A percentile compares a stretch with the other conserved stretches of the same genome.
phyloP scores from a whole-genome alignment of 306 rosid species.

The Cucumis melo region DNA sequence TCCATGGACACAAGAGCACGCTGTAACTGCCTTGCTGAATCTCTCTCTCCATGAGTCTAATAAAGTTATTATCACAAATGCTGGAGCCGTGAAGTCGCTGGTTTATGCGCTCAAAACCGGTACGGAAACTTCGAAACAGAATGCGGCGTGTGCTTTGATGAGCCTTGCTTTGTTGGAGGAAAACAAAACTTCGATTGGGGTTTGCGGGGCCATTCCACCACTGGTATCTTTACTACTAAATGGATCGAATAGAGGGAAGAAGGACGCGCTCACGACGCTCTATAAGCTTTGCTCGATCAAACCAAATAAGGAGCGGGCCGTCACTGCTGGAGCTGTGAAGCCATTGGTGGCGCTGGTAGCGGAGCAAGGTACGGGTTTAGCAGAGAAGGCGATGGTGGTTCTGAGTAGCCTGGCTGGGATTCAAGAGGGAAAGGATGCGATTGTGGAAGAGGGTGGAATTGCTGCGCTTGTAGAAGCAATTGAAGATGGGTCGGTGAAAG shows the following conservation, averaged over 20 bases:
- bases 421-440: slow-evolving; percentile 61
- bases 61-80: slow-evolving; percentile 52
- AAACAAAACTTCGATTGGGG: slow-evolving; percentile 77
- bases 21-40: slow-evolving; percentile 74
- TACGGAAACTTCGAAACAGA: slow-evolving; percentile 79
- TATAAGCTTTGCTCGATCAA: slow-evolving; percentile 75
- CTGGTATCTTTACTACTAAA: slow-evolving; percentile 56
- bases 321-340: slow-evolving; percentile 80
- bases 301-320: slow-evolving; percentile 79
- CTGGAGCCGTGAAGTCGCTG: slow-evolving; percentile 74
- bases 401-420: slow-evolving; percentile 61
- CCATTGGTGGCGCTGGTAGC: slow-evolving; percentile 65
- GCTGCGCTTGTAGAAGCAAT: slow-evolving; percentile 79
- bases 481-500: slow-evolving; percentile 85
- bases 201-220: slow-evolving; percentile 79
- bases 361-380: slow-evolving; percentile 70
- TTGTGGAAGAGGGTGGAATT: slow-evolving; percentile 83
- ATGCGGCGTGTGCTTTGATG: slow-evolving; percentile 85
- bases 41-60: slow-evolving; percentile 75
- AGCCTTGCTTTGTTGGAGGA: slow-evolving; percentile 78
- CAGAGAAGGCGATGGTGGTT: slow-evolving; percentile 97
- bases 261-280: slow-evolving; percentile 74
- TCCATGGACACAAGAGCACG: slow-evolving; percentile 93
- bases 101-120: slow-evolving; percentile 87
- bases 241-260: slow-evolving; percentile 74